Conservation (phyloP, 2,329 filamentous ascomycete genomes). For the Sclerotinia minor region DNA sequence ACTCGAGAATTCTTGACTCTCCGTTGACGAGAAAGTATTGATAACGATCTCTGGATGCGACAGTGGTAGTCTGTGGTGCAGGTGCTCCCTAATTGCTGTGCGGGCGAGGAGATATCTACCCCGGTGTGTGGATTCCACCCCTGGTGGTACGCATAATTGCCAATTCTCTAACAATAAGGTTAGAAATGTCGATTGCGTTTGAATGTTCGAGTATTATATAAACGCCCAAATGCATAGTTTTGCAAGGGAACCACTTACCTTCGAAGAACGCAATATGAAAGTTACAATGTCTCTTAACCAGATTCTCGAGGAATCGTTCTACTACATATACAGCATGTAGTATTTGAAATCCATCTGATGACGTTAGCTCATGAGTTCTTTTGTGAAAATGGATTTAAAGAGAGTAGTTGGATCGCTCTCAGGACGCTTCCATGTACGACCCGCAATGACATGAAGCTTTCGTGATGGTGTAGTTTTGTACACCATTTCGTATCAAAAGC, state of each 20-base stretch:
- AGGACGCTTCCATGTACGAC: not conserved
- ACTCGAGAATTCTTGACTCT: constrained; percentile 51
- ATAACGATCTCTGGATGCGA: constrained; percentile 40
- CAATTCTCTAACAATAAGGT: constrained; percentile 45
- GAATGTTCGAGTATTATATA: not conserved
- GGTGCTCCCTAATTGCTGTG: constrained; percentile 63
- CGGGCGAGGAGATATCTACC: constrained; percentile 59
- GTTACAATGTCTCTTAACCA: constrained; percentile 64
- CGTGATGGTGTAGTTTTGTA: not conserved
- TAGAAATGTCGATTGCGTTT: constrained; percentile 23
- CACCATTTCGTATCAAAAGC: not conserved
- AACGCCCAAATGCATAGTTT: not conserved
- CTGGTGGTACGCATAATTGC: constrained; percentile 55
- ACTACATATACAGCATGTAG: constrained; percentile 70
- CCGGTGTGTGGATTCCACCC: constrained; percentile 40
- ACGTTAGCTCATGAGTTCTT: constrained; percentile 28
- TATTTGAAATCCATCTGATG: constrained; percentile 63
- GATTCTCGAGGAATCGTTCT: constrained; percentile 62
- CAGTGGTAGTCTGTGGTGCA: constrained; percentile 35
- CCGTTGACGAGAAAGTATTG: constrained; percentile 48
- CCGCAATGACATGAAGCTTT: not conserved
- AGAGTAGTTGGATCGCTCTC: not conserved
- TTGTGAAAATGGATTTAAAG: not conserved
- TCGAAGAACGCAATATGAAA: constrained; percentile 71
- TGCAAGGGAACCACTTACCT: constrained; percentile 28